Evolutionary conservation across 2,329 filamentous ascomycete species (phyloP), one percentile per base, ranked within the genome.

Genomic region (Aspergillus sp.): DNA sequence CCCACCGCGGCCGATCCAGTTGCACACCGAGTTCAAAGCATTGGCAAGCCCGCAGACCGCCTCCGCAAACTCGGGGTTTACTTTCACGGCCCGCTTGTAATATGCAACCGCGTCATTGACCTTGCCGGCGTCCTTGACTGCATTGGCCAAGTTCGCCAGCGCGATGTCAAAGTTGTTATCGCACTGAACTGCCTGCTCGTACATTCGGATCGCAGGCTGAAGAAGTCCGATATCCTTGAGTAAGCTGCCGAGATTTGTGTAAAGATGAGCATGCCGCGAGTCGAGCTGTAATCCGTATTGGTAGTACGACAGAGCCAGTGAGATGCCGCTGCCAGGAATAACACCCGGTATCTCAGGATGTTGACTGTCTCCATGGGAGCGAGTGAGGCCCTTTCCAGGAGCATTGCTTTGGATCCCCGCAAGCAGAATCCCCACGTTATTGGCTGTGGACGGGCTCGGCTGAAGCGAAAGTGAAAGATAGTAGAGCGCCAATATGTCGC

Each of bases 111-210:
- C 91, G 54, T 98, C 91, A 35, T 78, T 82, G 44, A 96, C 85
- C 26, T 84, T 78, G 2, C 91, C 91, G 47, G 93, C 86, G 56
- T 98, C 91, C 58, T 98, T 98, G 44, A 98, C 88, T 6, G 91
- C 91, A 56, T 98, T 98, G 34, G 91, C 91, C 14, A 98, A 70
- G 51, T 98, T 98, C 3, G 91, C 93, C 34, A 98, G 66, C 20
- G 91, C 91, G 51, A 98, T 98, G 52, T 98, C 91, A 51, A 98
- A 98, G 15, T 79, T 84, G n/a, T 78, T 78, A 57, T 98, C 91
- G 53, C 88, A 96, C 3, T 75, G 72, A 10, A 98, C 91, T 8
- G 91, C 91, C 45, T 86, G 80, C 60, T 96, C 86, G 53, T 98
- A 98, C 89, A 98, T 96, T 43, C 81, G 79, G 47, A 98, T 95